A percentile compares a stretch with the other conserved stretches of the same genome.
These are phyloP conservation scores for Rhododendron simsii DNA, from an alignment of 148 eudicot genomes.

Conservation along the genomic window DNA sequence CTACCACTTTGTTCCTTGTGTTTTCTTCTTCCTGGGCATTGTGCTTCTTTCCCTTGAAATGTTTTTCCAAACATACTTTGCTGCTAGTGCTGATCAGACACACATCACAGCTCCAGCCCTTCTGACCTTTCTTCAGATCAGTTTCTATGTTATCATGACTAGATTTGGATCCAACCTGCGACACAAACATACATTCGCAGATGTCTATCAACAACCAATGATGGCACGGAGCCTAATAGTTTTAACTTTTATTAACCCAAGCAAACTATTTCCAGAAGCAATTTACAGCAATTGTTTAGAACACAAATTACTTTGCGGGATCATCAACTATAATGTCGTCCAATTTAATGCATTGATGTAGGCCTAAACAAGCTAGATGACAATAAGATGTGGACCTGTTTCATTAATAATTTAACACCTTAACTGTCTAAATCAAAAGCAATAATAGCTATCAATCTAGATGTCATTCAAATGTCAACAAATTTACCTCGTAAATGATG, in stretches of 20 bases:
- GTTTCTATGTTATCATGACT: not conserved
- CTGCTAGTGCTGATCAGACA: conserved; percentile 13
- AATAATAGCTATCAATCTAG: not conserved
- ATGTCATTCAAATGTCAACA: not conserved
- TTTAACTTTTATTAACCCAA: not conserved
- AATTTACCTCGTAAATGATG: conserved; percentile 13
- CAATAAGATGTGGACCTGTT: not conserved
- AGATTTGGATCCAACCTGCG: conserved; percentile 4
- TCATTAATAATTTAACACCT: not conserved
- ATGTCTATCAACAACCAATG: not conserved
- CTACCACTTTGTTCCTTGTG: not conserved
- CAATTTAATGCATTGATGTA: not conserved
- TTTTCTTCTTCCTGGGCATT: conserved; percentile 12
- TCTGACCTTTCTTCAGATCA: conserved; percentile 12
- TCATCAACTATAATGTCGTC: not conserved
- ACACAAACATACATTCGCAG: not conserved
- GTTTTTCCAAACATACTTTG: not conserved
- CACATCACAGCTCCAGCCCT: conserved; percentile 17
- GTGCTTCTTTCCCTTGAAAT: conserved; percentile 13
- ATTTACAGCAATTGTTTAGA: not conserved
- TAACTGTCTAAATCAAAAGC: not conserved
- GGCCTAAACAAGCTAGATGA: not conserved
- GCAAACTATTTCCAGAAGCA: not conserved
- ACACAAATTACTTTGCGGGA: not conserved
- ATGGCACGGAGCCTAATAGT: not conserved